Evolutionary conservation across 2,329 filamentous ascomycete species (phyloP), one percentile per base, ranked within the genome.

Genomic region (Trichophyton mentagrophytes): DNA sequence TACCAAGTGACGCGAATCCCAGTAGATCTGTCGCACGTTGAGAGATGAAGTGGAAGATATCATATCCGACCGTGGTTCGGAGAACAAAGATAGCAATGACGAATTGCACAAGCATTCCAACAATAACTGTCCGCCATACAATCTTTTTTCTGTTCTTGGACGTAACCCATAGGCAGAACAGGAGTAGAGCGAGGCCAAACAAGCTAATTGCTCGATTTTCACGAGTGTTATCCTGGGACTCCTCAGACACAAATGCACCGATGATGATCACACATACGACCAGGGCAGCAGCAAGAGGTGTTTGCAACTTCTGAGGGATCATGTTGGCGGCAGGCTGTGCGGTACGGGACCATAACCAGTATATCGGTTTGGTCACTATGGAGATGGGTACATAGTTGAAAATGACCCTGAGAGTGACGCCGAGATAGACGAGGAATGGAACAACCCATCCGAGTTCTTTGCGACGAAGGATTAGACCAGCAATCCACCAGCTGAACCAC

Each of bases 21-120:
- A 96, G 81, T 30, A 96, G 79, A 64, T 84, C 80, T 30, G 84
- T 82, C 1, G 90, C 89, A 8, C 92, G 81, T 59, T 78, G 79
- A 3, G 89, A 90, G 67, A 96, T 83, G 77, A 95, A 96, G 72
- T 84, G 84, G 82, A 96, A 96, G 70, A 96, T 95, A 74, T 95
- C 88, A 75, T 84, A 95, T 62, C 90, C 91, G 44, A 84, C 88
- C 44, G 80, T 74, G 2, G 90, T 93, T 56, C 90, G 84, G 66
- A 96, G 79, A 56, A 96, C 91, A 68, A 96, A 96, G 11, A 96
- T 79, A 3, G 89, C 90, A 65, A 96, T 82, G 69, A 96, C 79
- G 75, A 91, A 96, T 73, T 96, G 91, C 9, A 86, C 79, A 47
- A 95, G 78, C 86, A 95, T 93, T 63, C 91, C 91, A 42, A 88